Percentiles rank a stretch among this genome's conserved stretches.
Evolutionary conservation across 2,329 filamentous ascomycete genomes (phyloP).

Genomic region (Colletotrichum simmondsii): DNA sequence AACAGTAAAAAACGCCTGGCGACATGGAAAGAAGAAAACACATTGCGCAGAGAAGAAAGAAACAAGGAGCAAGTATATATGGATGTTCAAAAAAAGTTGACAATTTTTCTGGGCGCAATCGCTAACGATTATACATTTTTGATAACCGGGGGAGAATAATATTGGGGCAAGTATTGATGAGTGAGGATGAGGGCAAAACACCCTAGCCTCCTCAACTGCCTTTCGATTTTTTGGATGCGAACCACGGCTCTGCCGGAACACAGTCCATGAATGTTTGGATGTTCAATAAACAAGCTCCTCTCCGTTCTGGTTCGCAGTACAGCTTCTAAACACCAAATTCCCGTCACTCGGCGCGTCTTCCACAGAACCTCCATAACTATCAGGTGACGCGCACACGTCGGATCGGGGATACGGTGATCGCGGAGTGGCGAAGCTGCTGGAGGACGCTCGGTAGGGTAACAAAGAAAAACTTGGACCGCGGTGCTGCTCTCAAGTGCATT

Average conservation of each 20-base stretch:
- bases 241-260: conserved; percentile 20
- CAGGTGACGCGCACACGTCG: conserved; percentile 11
- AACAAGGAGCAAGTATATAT: background rate
- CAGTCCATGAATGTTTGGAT: background rate
- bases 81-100: background rate
- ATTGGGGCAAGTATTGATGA: background rate
- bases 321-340: background rate
- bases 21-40: background rate
- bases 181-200: too few relatives aligned
- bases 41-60: background rate
- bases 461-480: conserved; percentile 19
- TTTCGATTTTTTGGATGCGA: background rate
- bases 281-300: conserved; percentile 9
- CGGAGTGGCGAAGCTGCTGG: background rate
- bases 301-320: background rate
- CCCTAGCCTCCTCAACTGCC: background rate
- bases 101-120: conserved; percentile 1
- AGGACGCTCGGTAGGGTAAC: conserved; percentile 11
- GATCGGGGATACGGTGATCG: background rate
- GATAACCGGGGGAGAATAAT: conserved; percentile 16
- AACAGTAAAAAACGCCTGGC: background rate
- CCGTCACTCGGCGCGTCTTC: conserved; percentile 3
- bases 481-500: conserved; percentile 25
- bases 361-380: background rate
- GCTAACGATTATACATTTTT: conserved; percentile 33